Evolutionary conservation across 305 asterid species (phyloP).

Genomic region (Fraxinus sp.): DNA sequence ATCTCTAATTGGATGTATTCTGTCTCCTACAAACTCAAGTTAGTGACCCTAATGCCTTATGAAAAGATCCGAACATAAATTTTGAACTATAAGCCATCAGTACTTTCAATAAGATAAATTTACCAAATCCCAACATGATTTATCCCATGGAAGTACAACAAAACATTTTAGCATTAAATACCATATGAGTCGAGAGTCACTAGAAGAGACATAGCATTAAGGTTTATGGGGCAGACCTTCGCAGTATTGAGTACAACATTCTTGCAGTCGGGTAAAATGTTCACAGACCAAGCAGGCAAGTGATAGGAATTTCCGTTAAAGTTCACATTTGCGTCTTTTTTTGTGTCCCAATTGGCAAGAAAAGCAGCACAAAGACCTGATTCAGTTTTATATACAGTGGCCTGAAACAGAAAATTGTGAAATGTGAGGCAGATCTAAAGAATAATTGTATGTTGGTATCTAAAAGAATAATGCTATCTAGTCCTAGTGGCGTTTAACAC

Average conservation of each 20-base stretch:
- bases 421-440: not conserved
- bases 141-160: not conserved
- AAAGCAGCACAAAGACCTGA: slow-evolving; percentile 88
- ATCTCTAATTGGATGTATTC: not conserved
- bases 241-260: slow-evolving; percentile 80
- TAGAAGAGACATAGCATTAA: not conserved
- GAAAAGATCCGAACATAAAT: not conserved
- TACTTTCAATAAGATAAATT: not conserved
- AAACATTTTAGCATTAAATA: not conserved
- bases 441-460: not conserved
- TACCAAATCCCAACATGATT: not conserved
- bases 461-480: not conserved
- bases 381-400: slow-evolving; percentile 64
- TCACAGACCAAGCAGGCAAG: slow-evolving; percentile 95
- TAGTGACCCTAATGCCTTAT: not conserved
- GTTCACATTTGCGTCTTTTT: slow-evolving; percentile 62
- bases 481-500: not conserved
- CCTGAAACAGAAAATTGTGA: slow-evolving; percentile 44
- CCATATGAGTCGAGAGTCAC: not conserved
- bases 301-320: slow-evolving; percentile 74
- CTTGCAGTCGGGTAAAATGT: slow-evolving; percentile 97
- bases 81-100: not conserved
- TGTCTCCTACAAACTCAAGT: not conserved
- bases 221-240: slow-evolving; percentile 51
- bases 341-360: slow-evolving; percentile 68